A percentile compares a stretch with the other conserved stretches of the same genome.
phyloP scores from a whole-genome alignment of 2,329 filamentous ascomycete species.

The Penicillium paneum region DNA sequence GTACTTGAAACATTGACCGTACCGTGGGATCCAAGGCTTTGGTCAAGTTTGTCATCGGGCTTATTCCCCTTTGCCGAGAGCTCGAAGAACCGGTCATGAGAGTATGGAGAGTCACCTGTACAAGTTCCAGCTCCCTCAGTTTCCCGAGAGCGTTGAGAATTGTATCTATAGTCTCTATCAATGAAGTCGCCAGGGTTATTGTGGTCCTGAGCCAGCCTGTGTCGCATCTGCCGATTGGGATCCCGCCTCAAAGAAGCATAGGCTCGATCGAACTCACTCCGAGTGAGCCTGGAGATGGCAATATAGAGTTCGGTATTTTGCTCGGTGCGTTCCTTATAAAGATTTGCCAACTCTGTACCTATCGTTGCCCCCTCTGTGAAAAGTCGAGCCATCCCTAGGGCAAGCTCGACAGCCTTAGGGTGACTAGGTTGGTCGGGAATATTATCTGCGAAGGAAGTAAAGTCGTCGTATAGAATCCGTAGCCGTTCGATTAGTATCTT shows the following conservation, averaged over 20 bases:
- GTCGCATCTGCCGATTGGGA: not conserved
- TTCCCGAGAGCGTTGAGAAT: not conserved
- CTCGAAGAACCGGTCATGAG: not conserved
- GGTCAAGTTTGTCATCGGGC: not conserved
- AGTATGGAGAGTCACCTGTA: not conserved
- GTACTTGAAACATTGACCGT: not conserved
- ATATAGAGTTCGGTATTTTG: not conserved
- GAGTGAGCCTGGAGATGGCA: not conserved
- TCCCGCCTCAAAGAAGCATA: not conserved
- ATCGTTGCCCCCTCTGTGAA: not conserved
- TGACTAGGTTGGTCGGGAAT: not conserved
- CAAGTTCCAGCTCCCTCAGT: not conserved
- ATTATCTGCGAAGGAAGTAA: not conserved
- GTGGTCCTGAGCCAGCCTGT: not conserved
- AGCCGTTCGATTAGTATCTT: not conserved
- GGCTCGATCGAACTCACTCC: not conserved
- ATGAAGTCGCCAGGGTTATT: not conserved
- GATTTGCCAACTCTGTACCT: not conserved
- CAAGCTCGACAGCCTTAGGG: rapidly evolving
- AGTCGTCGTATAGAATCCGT: rapidly evolving
- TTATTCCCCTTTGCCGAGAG: not conserved
- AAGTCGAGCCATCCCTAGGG: not conserved
- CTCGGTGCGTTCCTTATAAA: not conserved
- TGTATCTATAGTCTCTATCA: not conserved
- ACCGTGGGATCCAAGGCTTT: not conserved